A percentile compares a stretch with the other conserved stretches of the same genome.
Evolutionary conservation across 805 yeast genomes (phyloP).

Genomic region (Teunomyces aglyptinius): DNA sequence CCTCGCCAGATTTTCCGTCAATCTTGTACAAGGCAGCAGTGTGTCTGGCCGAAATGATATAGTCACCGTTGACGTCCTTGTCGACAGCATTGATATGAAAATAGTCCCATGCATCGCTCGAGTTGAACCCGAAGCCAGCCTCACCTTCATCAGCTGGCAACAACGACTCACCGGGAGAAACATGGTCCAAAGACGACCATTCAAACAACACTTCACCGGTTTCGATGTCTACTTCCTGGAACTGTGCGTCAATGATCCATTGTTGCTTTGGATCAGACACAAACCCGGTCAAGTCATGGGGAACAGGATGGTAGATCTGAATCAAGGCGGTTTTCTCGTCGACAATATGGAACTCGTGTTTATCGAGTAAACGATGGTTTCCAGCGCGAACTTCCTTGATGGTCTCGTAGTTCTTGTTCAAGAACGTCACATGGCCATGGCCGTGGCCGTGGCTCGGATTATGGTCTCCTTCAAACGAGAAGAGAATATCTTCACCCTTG

Average conservation of each 20-base stretch:
- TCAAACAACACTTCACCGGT: slow-evolving; percentile 35
- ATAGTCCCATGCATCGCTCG: slow-evolving; percentile 38
- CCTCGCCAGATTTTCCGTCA: slow-evolving; percentile 33
- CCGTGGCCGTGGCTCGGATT: slow-evolving; percentile 26
- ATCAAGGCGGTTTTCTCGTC: slow-evolving; percentile 28
- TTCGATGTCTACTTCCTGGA: slow-evolving; percentile 36
- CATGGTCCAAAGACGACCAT: slow-evolving; percentile 33
- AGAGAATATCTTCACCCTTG: slow-evolving; percentile 24
- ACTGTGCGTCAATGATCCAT: slow-evolving; percentile 34
- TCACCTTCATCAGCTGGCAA: slow-evolving; percentile 26
- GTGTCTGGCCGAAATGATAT: slow-evolving; percentile 35
- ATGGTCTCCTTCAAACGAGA: slow-evolving; percentile 35
- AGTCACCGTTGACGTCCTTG: slow-evolving; percentile 33
- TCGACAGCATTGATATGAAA: slow-evolving; percentile 41
- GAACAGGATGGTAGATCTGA: slow-evolving; percentile 33
- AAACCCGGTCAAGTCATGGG: slow-evolving; percentile 25
- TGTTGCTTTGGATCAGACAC: slow-evolving; percentile 24
- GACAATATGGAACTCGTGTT: slow-evolving; percentile 36
- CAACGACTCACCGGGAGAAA: slow-evolving; percentile 31
- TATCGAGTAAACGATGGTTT: slow-evolving; percentile 30
- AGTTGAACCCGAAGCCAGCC: slow-evolving; percentile 34
- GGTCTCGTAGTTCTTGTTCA: slow-evolving; percentile 27
- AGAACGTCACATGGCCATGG: slow-evolving; percentile 31
- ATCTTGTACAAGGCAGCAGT: slow-evolving; percentile 33
- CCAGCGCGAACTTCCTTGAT: slow-evolving; percentile 33